Conservation (phyloP, 225 moss, liverwort and hornwort genomes). For the Straminergon stramineum region DNA sequence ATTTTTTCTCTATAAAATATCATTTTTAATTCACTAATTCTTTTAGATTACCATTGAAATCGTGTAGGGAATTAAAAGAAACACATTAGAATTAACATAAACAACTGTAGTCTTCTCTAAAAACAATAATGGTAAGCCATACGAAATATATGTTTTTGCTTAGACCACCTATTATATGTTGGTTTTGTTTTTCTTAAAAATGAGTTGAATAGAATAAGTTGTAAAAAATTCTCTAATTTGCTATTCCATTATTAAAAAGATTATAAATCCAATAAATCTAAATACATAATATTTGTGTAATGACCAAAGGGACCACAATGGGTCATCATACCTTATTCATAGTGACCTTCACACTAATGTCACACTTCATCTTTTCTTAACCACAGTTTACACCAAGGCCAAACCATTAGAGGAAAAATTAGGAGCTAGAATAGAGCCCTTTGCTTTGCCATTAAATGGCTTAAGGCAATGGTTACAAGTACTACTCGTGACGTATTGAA, state of each 20-base stretch:
- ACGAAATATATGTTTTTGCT: not conserved
- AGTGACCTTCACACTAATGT: not conserved
- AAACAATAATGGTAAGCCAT: not conserved
- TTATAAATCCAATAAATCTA: not conserved
- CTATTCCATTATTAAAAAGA: not conserved
- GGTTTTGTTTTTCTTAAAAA: not conserved
- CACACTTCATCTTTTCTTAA: not conserved
- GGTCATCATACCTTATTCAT: not conserved
- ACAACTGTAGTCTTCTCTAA: not conserved
- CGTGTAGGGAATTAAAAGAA: rapidly evolving
- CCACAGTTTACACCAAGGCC: no score
- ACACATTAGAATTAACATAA: not conserved
- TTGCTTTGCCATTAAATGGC: no score
- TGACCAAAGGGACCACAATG: not conserved
- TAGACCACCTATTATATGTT: not conserved
- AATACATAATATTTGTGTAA: not conserved
- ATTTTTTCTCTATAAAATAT: not conserved
- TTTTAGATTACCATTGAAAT: not conserved
- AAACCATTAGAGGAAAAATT: no score
- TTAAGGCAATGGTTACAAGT: no score
- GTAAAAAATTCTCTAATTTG: not conserved
- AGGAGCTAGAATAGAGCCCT: no score
- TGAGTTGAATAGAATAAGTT: not conserved
- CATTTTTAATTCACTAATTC: not conserved
- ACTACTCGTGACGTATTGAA: no score